Conservation (phyloP, 169 alveolate genomes). For the Plasmodium adleri region DNA sequence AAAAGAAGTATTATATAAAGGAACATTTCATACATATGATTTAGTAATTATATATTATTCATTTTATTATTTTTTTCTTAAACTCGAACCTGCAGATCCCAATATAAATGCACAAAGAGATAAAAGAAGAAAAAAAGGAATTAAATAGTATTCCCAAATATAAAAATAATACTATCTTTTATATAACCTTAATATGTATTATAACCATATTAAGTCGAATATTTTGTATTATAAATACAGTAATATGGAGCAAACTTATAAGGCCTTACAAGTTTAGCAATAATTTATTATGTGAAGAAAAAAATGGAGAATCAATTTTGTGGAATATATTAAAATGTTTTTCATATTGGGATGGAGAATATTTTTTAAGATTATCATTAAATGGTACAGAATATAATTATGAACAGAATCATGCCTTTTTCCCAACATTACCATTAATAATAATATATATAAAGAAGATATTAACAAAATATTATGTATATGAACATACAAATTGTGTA, state of each 20-base stretch:
- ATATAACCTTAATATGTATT: constrained; percentile 2
- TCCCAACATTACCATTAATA: constrained; percentile 83
- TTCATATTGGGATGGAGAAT: constrained; percentile 83
- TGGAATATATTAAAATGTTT: constrained; percentile 51
- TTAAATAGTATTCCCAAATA: neutral
- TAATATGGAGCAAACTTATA: constrained; percentile 47
- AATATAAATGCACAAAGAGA: neutral
- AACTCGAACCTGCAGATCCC: too few relatives aligned
- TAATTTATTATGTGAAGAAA: constrained; percentile 42
- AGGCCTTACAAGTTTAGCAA: constrained; percentile 45
- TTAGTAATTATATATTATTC: too few relatives aligned
- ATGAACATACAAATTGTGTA: constrained; percentile 11
- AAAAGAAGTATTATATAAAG: too few relatives aligned
- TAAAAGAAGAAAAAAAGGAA: neutral
- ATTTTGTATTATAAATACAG: constrained; percentile 36
- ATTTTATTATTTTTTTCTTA: too few relatives aligned
- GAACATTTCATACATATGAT: too few relatives aligned
- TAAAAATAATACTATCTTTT: neutral
- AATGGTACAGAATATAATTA: constrained; percentile 79
- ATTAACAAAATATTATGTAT: neutral
- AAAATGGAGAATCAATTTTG: neutral
- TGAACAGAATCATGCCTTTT: constrained; percentile 84
- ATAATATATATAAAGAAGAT: constrained; percentile 24
- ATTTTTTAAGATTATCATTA: constrained; percentile 78
- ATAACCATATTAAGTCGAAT: constrained; percentile 7